These are phyloP conservation scores for Debaryomyces psychrophilus DNA, from an alignment of 1,139 yeast genomes.

Conservation along the genomic window DNA sequence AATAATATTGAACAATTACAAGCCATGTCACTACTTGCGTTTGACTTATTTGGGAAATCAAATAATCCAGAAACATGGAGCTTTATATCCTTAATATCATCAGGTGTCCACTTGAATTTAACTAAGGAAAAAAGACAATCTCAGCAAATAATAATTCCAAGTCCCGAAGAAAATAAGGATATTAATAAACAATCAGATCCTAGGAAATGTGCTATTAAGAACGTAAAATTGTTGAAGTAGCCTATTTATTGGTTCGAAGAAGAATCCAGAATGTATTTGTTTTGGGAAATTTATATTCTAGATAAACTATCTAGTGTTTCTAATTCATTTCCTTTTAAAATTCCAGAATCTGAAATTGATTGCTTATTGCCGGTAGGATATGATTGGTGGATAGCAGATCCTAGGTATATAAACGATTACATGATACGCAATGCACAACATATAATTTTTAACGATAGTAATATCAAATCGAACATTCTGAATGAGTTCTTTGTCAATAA, in stretches of 20 bases:
- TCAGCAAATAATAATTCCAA: conserved; percentile 1
- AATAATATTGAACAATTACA: conserved; percentile 25
- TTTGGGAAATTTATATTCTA: conserved; percentile 31
- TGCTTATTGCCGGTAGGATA: conserved; percentile 4
- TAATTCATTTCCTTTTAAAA: conserved; percentile 6
- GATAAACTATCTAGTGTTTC: conserved; percentile 17
- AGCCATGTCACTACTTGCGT: conserved; percentile 29
- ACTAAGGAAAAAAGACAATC: conserved; percentile 1
- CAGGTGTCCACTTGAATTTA: conserved; percentile 12
- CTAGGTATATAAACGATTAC: neutral
- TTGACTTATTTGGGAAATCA: conserved; percentile 27
- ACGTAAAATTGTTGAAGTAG: conserved; percentile 16
- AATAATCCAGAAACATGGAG: conserved; percentile 34
- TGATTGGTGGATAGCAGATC: neutral
- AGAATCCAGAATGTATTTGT: conserved; percentile 25
- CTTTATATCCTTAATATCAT: conserved; percentile 15
- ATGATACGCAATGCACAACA: conserved; percentile 2
- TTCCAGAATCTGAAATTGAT: conserved; percentile 5
- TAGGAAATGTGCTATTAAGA: conserved; percentile 14
- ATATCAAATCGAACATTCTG: neutral
- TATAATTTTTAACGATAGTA: neutral
- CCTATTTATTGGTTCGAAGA: conserved; percentile 24
- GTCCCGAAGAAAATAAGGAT: neutral
- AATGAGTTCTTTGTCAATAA: neutral
- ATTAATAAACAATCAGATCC: neutral